Base-by-base conservation (phyloP, 176 grass and related monocot genomes). In the Oryza officinalis region DNA sequence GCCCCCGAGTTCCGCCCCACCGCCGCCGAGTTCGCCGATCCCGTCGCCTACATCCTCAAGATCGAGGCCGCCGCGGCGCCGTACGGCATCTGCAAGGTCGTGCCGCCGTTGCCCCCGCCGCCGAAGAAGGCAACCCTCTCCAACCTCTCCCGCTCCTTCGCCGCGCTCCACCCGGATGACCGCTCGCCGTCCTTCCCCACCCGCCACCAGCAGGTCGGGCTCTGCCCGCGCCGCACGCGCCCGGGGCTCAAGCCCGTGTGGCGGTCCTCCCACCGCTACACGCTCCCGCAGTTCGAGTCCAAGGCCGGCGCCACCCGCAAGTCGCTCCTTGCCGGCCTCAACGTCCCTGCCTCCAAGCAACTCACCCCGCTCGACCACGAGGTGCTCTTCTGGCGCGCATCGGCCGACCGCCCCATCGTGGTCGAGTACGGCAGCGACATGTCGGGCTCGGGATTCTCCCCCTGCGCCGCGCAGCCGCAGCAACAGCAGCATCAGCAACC, bases 1-100 rank as follows among this genome's bases (percentile, higher is more conserved):
- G 96, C 96, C 31, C 96, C 96, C 27, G 96, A 96, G 89, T 96
- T 92, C 89, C 93, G 60, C 80, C 96, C 96, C 38, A 95, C 89
- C 4, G 72, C 47, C 32, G 81, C 83, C 11, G 96, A 99, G 83
- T 99, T 99, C 89, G 85, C 70, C 30, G 96, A 99, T 81, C 96
- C 96, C 38, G 73, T 99, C 32, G 87, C 89, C 25, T 99, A 99
- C 85, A 83, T 96, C 27, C 84, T 93, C 38, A 96, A 84, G 83
- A 94, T 99, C 96, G 89, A 93, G 83, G 76, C 88, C 68, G 70
- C 69, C 72, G 96, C 91, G 6, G 88, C 91, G 30, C 73, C 83
- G 77, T 99, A 80, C 81, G 93, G 93, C 47, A 86, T 95, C 77
- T 99, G 96, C 83, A 99, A 99, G 91, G 88, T 99, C 45, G 87